Conservation (phyloP, 257 asterid species). For the Salvia hispanica region DNA sequence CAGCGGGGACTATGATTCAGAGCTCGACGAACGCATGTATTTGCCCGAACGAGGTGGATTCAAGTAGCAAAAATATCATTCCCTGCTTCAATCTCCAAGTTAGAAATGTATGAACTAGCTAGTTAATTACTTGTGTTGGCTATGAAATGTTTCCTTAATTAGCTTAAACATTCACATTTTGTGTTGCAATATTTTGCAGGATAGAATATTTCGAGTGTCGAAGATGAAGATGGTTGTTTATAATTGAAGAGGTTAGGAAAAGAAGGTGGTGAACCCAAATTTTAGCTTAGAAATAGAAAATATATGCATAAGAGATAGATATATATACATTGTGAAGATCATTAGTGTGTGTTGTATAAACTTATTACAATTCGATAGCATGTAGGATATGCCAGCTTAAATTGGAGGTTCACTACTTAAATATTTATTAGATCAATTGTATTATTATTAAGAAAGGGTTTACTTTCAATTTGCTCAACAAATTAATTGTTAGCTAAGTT, state of each 20-base stretch:
- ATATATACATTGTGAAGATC: not conserved
- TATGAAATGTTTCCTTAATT: not conserved
- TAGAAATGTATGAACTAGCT: not conserved
- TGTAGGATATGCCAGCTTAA: conserved; percentile 11
- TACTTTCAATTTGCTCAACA: not conserved
- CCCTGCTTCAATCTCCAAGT: not conserved
- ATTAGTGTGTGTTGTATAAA: conserved; percentile 12
- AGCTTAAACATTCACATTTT: not conserved
- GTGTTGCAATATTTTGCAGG: not conserved
- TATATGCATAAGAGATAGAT: conserved; percentile 7
- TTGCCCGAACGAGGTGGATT: conserved; percentile 7
- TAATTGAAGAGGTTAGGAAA: conserved; percentile 1
- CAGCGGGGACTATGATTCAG: not conserved
- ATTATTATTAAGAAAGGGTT: not conserved
- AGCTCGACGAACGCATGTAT: not conserved
- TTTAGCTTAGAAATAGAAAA: conserved; percentile 13
- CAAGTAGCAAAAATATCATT: not conserved
- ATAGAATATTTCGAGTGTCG: not conserved
- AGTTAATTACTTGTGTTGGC: no score
- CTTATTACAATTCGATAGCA: not conserved
- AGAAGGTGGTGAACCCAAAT: not conserved
- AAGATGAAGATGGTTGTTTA: not conserved
- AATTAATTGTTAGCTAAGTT: not conserved
- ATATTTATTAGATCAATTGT: not conserved
- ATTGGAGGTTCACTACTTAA: not conserved